Evolutionary conservation across 2,329 filamentous ascomycete species (phyloP), one percentile per base, ranked within the genome.

Genomic region (Tothia fuscella): DNA sequence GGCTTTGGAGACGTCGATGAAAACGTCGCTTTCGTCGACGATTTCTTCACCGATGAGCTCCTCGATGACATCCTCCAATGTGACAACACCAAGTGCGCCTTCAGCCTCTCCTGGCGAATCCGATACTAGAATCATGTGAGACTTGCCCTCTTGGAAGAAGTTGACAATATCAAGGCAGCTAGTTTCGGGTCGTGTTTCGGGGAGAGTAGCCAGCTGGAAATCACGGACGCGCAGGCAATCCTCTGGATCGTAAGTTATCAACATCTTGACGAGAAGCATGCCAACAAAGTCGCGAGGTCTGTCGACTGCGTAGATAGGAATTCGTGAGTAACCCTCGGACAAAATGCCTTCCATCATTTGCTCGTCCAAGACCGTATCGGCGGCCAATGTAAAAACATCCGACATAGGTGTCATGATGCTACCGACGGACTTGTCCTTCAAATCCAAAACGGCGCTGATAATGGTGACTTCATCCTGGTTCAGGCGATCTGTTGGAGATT

Each of bases 1-100:
- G 17, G 91, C 91, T 66, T 96, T 96, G 69, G 96, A 91, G 2
- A 98, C 87, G 59, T 98, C 91, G 49, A 98, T 81, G 55, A 93
- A 98, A 9, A 98, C 91, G 61, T 98, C 91, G 0, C 89, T 96
- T 61, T 98, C 91, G 58, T 98, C 91, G 48, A 98, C 93, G 49
- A 96, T 98, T 71, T 98, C 91, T 82, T 98, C 91, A 67, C 91
- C 91, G 60, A 98, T 98, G 21, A 98, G 68, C 61, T 98, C 91
- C 60, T 98, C 91, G 55, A 98, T 98, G 3, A 98, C 91, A 60
- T 98, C 91, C 59, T 98, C 91, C 2, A 98, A 67, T 0, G 91
- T 98, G 13, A 98, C 86, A 3, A 98, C 91, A 43, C 91, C 91
- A 10, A 94, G 68, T 5, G 88, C 87, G 34, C 91, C 91, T 53